phyloP scores from a whole-genome alignment of 2,329 filamentous ascomycete genomes.

The Fusarium begoniae region DNA sequence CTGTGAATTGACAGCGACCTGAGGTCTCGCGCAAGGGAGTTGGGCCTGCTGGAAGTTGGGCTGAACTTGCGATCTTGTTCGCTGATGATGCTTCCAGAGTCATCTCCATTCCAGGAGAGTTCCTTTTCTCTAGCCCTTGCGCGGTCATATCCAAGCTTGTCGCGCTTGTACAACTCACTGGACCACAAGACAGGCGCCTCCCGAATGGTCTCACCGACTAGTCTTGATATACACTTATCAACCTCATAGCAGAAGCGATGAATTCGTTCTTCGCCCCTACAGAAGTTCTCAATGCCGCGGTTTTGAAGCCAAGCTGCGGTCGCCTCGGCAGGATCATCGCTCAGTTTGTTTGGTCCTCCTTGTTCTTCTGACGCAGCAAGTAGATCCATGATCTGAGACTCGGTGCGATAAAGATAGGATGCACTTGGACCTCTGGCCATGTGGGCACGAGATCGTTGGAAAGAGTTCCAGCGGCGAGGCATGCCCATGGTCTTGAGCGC shows the following conservation, averaged over 20 bases:
- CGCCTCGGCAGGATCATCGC: slow-evolving; percentile 92
- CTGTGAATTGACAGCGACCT: slow-evolving; percentile 69
- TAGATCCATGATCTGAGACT: slow-evolving; percentile 86
- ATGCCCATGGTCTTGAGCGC: slow-evolving; percentile 91
- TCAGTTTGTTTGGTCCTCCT: slow-evolving; percentile 92
- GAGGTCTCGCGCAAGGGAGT: slow-evolving; percentile 65
- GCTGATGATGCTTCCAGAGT: slow-evolving; percentile 63
- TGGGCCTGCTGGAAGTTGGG: slow-evolving; percentile 54
- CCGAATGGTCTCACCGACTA: slow-evolving; percentile 84
- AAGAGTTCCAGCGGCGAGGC: slow-evolving; percentile 64
- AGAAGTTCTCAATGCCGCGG: slow-evolving; percentile 89
- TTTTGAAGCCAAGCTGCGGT: slow-evolving; percentile 84
- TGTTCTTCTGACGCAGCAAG: slow-evolving; percentile 84
- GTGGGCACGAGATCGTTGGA: slow-evolving; percentile 59
- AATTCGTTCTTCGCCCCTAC: slow-evolving; percentile 91
- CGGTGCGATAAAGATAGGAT: slow-evolving; percentile 80
- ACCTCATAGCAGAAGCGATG: slow-evolving; percentile 94
- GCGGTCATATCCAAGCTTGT: slow-evolving; percentile 70
- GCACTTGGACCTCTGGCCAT: slow-evolving; percentile 58
- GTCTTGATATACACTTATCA: slow-evolving; percentile 82
- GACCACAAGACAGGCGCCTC: slow-evolving; percentile 93
- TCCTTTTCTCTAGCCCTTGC: slow-evolving; percentile 56
- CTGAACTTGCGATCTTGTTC: slow-evolving; percentile 62
- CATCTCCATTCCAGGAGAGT: slow-evolving; percentile 57
- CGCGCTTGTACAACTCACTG: slow-evolving; percentile 85